Evolutionary conservation across 805 yeast genomes (phyloP).

Genomic region (Lipomyces japonicus): DNA sequence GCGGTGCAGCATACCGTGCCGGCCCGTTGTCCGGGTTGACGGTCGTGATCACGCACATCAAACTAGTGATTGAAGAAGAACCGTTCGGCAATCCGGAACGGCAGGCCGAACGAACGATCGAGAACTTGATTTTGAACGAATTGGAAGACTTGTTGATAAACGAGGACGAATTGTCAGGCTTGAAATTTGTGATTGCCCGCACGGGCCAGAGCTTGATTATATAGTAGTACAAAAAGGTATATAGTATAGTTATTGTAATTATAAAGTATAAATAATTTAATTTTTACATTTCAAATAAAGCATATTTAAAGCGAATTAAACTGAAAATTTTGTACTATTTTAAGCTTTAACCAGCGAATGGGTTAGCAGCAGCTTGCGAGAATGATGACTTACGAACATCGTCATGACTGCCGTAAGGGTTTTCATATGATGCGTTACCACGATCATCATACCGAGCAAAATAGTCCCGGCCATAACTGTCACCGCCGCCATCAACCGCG

Average conservation of each 20-base stretch:
- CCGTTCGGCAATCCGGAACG: no score
- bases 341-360: background rate
- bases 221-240: background rate
- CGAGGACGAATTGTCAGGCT: conserved; percentile 26
- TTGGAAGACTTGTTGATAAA: conserved; percentile 18
- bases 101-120: background rate
- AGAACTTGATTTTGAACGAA: conserved; percentile 13
- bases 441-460: background rate
- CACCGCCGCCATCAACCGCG: conserved; percentile 14
- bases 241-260: background rate
- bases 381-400: background rate
- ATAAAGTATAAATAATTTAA: background rate
- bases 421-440: background rate
- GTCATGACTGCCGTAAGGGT: conserved; percentile 1
- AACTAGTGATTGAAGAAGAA: conserved; percentile 12
- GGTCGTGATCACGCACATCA: conserved; percentile 27
- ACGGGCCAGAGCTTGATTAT: conserved; percentile 23
- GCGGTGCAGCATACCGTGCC: conserved; percentile 2
- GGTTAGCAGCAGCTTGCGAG: background rate
- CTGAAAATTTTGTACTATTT: background rate
- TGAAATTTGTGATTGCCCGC: conserved; percentile 20
- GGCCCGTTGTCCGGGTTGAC: conserved; percentile 25
- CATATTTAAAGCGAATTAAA: background rate
- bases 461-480: background rate
- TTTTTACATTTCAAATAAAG: background rate